phyloP scores from a whole-genome alignment of 2,329 filamentous ascomycete species.

The Ophiognomonia clavigignenti-juglandacearum region DNA sequence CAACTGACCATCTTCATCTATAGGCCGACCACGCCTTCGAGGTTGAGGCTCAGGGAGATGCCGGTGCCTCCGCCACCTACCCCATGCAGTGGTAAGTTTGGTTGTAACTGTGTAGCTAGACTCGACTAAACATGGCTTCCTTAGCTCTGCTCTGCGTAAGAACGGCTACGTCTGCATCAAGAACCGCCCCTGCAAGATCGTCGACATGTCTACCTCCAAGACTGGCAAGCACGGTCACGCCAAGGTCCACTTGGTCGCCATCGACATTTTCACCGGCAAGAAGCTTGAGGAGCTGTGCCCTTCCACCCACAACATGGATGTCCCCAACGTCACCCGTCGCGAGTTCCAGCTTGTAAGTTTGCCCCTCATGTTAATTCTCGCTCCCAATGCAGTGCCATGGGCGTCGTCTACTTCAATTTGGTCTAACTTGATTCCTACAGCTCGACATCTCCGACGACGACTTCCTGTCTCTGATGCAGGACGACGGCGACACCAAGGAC shows the following conservation, averaged over 20 bases:
- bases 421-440: conserved; percentile 38
- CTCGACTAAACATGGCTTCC: no score
- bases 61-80: conserved; percentile 89
- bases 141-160: conserved; percentile 89
- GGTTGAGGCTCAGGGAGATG: conserved; percentile 63
- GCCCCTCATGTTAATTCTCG: not conserved
- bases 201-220: conserved; percentile 99
- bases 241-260: conserved; percentile 97
- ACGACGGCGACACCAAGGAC: conserved; percentile 83
- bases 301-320: conserved; percentile 97
- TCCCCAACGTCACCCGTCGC: conserved; percentile 84
- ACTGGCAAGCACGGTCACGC: conserved; percentile 99
- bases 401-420: conserved; percentile 1
- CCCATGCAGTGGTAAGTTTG: conserved; percentile 77
- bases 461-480: conserved; percentile 90
- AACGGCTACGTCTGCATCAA: conserved; percentile 99
- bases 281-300: conserved; percentile 99
- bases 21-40: conserved; percentile 77
- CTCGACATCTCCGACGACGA: conserved; percentile 90
- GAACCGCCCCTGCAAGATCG: conserved; percentile 98
- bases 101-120: no score
- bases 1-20: not conserved
- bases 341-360: conserved; percentile 90
- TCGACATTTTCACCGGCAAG: conserved; percentile 99
- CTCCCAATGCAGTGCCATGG: conserved; percentile 5